Evolutionary conservation across 2,329 filamentous ascomycete species (phyloP).

Genomic region (Fusarium sp.): DNA sequence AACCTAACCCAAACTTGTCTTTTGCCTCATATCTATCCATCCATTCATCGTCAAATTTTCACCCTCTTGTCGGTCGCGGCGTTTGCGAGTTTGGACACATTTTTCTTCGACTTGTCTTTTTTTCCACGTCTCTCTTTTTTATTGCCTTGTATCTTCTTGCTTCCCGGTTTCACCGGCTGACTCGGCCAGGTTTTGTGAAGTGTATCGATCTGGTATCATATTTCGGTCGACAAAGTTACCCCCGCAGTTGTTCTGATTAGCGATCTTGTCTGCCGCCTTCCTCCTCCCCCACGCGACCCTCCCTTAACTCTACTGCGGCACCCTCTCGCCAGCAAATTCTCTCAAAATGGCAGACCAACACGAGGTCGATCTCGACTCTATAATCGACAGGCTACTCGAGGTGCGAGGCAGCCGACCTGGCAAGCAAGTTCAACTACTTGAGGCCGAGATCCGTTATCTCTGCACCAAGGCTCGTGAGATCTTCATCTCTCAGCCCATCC

Average conservation of each 20-base stretch:
- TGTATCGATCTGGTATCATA: conserved; percentile 47
- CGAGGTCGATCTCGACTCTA: conserved; percentile 98
- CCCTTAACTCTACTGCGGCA: conserved; percentile 50
- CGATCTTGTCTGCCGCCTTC: conserved; percentile 42
- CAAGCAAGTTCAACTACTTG: conserved; percentile 97
- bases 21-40: conserved; percentile 18
- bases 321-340: conserved; percentile 49
- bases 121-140: conserved; percentile 8
- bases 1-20: conserved; percentile 21
- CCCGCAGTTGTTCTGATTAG: conserved; percentile 46
- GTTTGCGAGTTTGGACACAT: conserved; percentile 24
- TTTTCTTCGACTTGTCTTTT: conserved; percentile 14
- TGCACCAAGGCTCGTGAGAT: conserved; percentile 99
- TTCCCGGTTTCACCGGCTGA: conserved; percentile 35
- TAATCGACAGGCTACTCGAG: conserved; percentile 98
- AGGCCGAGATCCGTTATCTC: conserved; percentile 94
- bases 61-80: conserved; percentile 22
- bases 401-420: conserved; percentile 97
- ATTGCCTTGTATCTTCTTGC: conserved; percentile 9
- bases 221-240: conserved; percentile 37
- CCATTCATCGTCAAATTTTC: conserved; percentile 15
- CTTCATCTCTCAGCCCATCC: conserved; percentile 98
- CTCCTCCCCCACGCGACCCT: conserved; percentile 39
- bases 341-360: conserved; percentile 71
- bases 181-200: conserved; percentile 45